Evolutionary conservation across 495 filamentous ascomycete genomes (phyloP), one percentile per base, ranked within the genome.

Genomic region (Thermothielavioides terrestris): DNA sequence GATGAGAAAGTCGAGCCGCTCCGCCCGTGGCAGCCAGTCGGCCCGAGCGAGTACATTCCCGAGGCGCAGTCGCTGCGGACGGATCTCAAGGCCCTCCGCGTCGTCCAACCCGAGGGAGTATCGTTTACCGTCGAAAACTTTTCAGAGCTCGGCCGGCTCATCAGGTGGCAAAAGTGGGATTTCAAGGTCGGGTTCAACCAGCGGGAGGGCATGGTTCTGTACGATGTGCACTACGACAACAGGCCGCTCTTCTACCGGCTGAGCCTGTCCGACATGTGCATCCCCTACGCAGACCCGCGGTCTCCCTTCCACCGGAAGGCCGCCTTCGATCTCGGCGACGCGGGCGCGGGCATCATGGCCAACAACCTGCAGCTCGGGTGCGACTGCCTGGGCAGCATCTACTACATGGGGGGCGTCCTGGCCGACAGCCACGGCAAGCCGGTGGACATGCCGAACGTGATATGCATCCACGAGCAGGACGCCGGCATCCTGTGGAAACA

Each of bases 401-500:
- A 89, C 64, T 91, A 89, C 59, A 71, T 91, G 54, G 73, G 79
- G 22, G 72, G 69, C 15, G 70, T 79, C 2, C 64, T 86, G 14
- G 62, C 76, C 0, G 71, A 73, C 27, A 58, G 72, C 42, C 72
- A 77, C 14, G 86, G 86, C 17, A 72, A 77, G 22, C 74, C 82
- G 0, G 66, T 77, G 0, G 56, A 75, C 3, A 78, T 82, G 68
- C 77, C 80, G 27, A 90, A 90, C 52, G 84, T 86, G 9, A 74
- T 91, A 20, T 90, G 86, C 64, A 75, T 89, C 25, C 86, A 91
- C 58, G 84, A 88, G 54, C 81, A 85, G 57, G 82, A 86, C 54
- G 73, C 72, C 38, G 85, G 85, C 20, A 84, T 90, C 32, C 77
- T 79, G 3, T 89, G 83, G 78, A 91, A 91, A 57, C 86, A 91